Base-by-base conservation (phyloP, 306 rosid species). In the Medicago lupulina region DNA sequence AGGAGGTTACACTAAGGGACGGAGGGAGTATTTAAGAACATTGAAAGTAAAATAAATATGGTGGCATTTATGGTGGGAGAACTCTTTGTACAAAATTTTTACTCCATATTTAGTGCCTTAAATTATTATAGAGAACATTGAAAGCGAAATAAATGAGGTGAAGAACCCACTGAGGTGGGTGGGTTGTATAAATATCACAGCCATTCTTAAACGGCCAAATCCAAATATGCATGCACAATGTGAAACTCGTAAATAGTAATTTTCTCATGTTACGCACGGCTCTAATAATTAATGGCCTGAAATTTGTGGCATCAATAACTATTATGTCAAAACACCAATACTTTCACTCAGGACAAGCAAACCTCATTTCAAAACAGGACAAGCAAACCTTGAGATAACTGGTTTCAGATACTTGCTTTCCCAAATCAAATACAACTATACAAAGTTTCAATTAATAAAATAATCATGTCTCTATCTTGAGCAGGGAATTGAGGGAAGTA, bases 401-500 rank as follows among this genome's bases (percentile, higher is more conserved):
- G 67, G 44, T 60, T 77, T 70, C 81, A 69, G 17, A 43, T 67
- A 61, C 70, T n/a, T 17, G 50, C 10, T 51, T 75, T 71, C 80
- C 47, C 39, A 60, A 39, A 66, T 59, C 44, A 72, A 66, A 31
- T 67, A 59, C 18, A 58, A 78, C 77, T 81, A 58, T 78, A 78
- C 81, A 74, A 46, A 14, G 67, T 47, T 23, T 23, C 58, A 54
- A 54, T 17, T 11, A 36, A 11, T 38, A 36, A 49, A 46, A 39
- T 18, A 58, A 66, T 65, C 65, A 95, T 55, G 99, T 76, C 46
- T 90, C 99, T 41, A 95, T 95, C 81, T 92, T 95, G 79, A 95
- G 99, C 71, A 95, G 98, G 50, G 97, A 86, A 79, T 95, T 95
- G 81, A 95, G 97, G 55, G 99, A 92, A 74, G 99, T 95, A 76